Evolutionary conservation across 192 early-diverging fungal genomes (phyloP).

Genomic region (Coemansia interrupta): DNA sequence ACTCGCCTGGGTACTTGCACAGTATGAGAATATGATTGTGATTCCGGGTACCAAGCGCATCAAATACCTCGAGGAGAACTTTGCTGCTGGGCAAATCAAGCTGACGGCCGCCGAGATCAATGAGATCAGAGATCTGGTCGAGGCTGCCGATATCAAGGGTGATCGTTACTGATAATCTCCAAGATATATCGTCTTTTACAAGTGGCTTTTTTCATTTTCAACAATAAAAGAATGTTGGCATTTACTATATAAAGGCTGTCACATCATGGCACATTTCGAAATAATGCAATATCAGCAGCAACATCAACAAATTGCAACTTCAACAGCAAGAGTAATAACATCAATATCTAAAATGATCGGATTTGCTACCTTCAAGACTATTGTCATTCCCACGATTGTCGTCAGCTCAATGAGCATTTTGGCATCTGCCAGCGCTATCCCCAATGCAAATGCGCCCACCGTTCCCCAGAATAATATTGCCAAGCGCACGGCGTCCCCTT

Average conservation of each 20-base stretch:
- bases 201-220: too few relatives aligned
- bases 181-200: too few relatives aligned
- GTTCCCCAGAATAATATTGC: background rate
- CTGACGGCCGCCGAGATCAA: too few relatives aligned
- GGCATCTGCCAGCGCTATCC: background rate
- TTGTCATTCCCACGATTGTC: background rate
- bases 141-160: too few relatives aligned
- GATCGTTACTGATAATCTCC: background rate
- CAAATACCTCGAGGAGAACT: constrained; percentile 7
- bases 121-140: too few relatives aligned
- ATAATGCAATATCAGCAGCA: background rate
- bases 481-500: background rate
- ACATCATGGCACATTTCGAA: background rate
- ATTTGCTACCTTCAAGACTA: background rate
- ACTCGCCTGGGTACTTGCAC: background rate
- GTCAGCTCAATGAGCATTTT: background rate
- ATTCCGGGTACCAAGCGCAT: background rate
- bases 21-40: constrained; percentile 1
- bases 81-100: constrained; percentile 1
- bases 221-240: background rate
- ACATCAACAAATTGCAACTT: background rate
- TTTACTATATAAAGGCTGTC: background rate
- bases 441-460: background rate
- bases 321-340: too few relatives aligned
- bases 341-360: background rate